Evolutionary conservation across 495 filamentous ascomycete genomes (phyloP), one percentile per base, ranked within the genome.

Genomic region (Aspergillus steynii): DNA sequence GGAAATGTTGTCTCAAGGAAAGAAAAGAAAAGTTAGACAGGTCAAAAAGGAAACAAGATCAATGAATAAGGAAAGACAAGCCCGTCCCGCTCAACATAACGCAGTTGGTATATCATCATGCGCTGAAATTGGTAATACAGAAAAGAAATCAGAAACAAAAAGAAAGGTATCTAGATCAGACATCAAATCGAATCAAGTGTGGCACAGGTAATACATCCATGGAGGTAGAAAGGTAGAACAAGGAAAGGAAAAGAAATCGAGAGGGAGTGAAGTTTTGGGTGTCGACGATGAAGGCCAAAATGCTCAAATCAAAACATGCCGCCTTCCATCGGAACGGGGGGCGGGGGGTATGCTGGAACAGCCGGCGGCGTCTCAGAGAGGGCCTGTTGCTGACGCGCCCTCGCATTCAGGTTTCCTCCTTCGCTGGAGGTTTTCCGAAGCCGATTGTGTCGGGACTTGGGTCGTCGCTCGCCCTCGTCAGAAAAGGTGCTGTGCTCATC

Each of bases 391-490:
- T 83, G 73, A 65, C 77, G 68, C 50, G 67, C 69, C 34, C 71
- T 78, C 4, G 63, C 71, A 55, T 76, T 77, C 63, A 81, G 50
- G 34, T 72, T 78, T 15, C 74, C 77, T 10, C 73, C 75, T 62
- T 82, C 82, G 63, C 77, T 82, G 27, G 74, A 80, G 31, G 71
- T 70, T 58, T 89, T 86, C 65, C 84, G 82, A 5, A 87, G 72
- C 50, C 80, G 76, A 45, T 42, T 42, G 37, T 81, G 76, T 34
- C 81, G 78, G 55, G 64, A 74, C 63, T 63, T 63, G 45, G 64
- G 71, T 28, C 68, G 81, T 70, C 65, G 82, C 67, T 88, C 86
- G 7, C 73, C 73, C 53, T 85, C 83, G 28, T 75, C 76, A 0
- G 75, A 79, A 58, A 85, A 84, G 20, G 65, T 73, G 56, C 78